Evolutionary conservation across 371 early-diverging fungal genomes (phyloP).

Genomic region (Mortierella polycephala): DNA sequence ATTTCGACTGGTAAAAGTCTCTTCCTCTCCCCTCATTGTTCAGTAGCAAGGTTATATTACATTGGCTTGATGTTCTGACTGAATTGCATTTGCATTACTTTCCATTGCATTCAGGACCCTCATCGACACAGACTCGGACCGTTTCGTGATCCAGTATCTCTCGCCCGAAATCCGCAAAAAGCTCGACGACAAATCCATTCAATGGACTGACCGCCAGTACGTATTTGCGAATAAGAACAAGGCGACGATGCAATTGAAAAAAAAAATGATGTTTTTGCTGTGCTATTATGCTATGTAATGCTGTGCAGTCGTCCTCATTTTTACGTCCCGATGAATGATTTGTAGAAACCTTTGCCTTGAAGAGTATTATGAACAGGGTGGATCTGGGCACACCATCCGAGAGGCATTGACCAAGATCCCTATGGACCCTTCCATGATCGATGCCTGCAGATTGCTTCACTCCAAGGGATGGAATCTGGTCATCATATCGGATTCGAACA

Average conservation of each 20-base stretch:
- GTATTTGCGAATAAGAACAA: neutral
- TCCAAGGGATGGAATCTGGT: slow-evolving; percentile 34
- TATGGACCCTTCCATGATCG: slow-evolving; percentile 41
- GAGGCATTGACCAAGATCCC: slow-evolving; percentile 35
- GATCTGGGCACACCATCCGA: slow-evolving; percentile 14
- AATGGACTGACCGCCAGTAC: slow-evolving; percentile 53
- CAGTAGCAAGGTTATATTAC: too few relatives aligned
- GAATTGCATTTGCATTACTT: neutral
- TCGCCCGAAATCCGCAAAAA: slow-evolving; percentile 34
- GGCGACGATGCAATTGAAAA: too few relatives aligned
- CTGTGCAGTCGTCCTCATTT: too few relatives aligned
- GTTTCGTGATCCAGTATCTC: slow-evolving; percentile 41
- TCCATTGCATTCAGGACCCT: slow-evolving; percentile 27
- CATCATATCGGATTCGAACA: slow-evolving; percentile 44
- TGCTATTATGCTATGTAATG: neutral
- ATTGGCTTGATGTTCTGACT: neutral
- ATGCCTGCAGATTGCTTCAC: slow-evolving; percentile 29
- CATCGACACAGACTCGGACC: slow-evolving; percentile 49
- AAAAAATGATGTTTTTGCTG: neutral
- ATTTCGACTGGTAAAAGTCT: too few relatives aligned
- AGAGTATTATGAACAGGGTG: slow-evolving; percentile 40
- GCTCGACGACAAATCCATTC: slow-evolving; percentile 29
- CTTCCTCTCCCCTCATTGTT: too few relatives aligned
- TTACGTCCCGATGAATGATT: neutral
- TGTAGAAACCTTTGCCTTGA: slow-evolving; percentile 38